Base-by-base conservation (phyloP, 2,329 filamentous ascomycete species). In the Penicillium sp. region DNA sequence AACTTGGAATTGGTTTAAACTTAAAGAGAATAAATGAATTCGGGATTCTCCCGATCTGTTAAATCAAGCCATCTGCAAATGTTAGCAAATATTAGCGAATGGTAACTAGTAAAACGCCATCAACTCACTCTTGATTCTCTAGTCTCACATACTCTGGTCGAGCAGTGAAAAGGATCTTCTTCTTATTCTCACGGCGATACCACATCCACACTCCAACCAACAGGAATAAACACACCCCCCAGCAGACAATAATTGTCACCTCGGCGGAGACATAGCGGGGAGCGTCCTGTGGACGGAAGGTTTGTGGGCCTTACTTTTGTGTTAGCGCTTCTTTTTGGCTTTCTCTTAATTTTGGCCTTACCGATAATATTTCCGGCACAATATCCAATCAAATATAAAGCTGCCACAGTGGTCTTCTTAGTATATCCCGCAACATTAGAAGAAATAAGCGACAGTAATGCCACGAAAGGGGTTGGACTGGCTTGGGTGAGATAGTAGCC, bases 401-500 rank as follows among this genome's bases (percentile, higher is more conserved):
- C 77, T 16, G 75, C 75, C 42, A 78, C 73, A 0, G 73, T 78
- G 25, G 72, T 77, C 65, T 76, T 80, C 66, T 76, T 80, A 22
- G 73, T 81, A 56, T 77, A 77, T 3, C 77, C 77, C 0, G 77
- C 76, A 4, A 77, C 70, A 57, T 88, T 88, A 19, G 80, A 82
- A 1, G 81, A 80, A 52, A 88, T 83, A 35, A 89, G 75, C 26
- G 82, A 84, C 5, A 89, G 71, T 16, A 89, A 71, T 4, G 83
- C 83, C 0, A 88, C 85, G 58, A 88, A 88, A 0, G 83, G 78
- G 0, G 84, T 84, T 0, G 85, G 80, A 11, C 77, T 78, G 1
- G 84, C 80, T 64, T 83, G 80, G 0, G 83, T 87, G 48, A 89
- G 73, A 70, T 88, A 89, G 68, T 87, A 89, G 0, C 84, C 85